Evolutionary conservation across 495 filamentous ascomycete species (phyloP), one percentile per base, ranked within the genome.

Genomic region (Beverwykella pulmonaria): DNA sequence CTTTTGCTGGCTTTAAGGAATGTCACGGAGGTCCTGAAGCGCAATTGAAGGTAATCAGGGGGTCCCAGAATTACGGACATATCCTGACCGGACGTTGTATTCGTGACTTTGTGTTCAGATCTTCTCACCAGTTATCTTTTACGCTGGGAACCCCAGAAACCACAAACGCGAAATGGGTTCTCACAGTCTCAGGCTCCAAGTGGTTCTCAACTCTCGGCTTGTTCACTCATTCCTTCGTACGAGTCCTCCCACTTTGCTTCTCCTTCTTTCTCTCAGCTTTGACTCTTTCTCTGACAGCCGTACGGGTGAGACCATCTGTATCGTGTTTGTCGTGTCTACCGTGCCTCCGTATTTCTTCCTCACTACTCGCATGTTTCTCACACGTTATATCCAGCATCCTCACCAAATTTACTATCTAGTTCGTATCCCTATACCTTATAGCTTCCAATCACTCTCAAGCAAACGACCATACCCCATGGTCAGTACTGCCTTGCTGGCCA

Each of bases 371-470:
- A 44, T 14, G 39, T 44, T n/a, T 15, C 15, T n/a, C 39, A 15
- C 39, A 44, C 39, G 39, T 14, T 44, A 44, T 14, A n/a, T 7
- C 2, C 39, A 44, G 2, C 39, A 44, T 44, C 17, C 39, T 44
- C 39, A 12, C 39, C 8, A 44, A 7, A 23, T 50, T 5, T 7
- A 50, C 48, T 27, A 4, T 50, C 48, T 50, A 7, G 9, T 50
- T 12, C 23, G 48, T 20, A 61, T 47, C 26, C 56, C 55, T 61
- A 61, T 30, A 54, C 36, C 41, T 55, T 61, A 60, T 25, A 22
- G 56, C 26, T 29, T 34, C 46, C 20, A 22, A 44, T 39, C 34
- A 15, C 10, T 23, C 48, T n/a, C 25, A 3, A 25, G 9, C 25
- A 46, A 25, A 19, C 41, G 8, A 47, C 47, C 30, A 67, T 67